Percentiles rank a stretch among this genome's conserved stretches.
phyloP scores from a whole-genome alignment of 768 basidiomycete genomes.

The Inosperma sp. region DNA sequence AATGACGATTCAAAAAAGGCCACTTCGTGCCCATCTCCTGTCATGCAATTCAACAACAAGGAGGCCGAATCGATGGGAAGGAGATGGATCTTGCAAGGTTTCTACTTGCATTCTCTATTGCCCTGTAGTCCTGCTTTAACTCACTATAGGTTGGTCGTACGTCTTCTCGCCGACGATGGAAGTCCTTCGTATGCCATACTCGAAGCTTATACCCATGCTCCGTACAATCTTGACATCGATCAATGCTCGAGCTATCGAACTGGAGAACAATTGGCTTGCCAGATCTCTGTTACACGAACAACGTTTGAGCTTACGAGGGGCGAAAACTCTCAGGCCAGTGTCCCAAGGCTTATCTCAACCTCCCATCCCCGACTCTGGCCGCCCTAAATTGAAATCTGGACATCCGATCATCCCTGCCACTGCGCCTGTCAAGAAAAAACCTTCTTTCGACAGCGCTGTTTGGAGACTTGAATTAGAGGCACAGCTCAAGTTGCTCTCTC shows the following conservation, averaged over 20 bases:
- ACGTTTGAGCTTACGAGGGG: background rate
- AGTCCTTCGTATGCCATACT: slow-evolving; percentile 43
- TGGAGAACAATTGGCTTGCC: slow-evolving; percentile 7
- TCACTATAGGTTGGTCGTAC: slow-evolving; percentile 47
- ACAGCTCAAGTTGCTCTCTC: too few relatives aligned
- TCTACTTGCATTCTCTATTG: slow-evolving; percentile 1
- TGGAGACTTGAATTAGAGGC: too few relatives aligned
- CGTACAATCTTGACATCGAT: slow-evolving; percentile 17
- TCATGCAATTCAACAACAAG: slow-evolving; percentile 16
- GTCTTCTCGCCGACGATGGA: slow-evolving; percentile 35
- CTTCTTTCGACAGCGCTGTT: too few relatives aligned
- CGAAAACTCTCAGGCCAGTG: background rate
- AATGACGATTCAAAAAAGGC: background rate
- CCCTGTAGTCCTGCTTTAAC: background rate
- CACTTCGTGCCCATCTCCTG: background rate
- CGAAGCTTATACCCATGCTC: slow-evolving; percentile 34
- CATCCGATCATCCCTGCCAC: too few relatives aligned
- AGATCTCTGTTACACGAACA: background rate
- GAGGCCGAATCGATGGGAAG: slow-evolving; percentile 21
- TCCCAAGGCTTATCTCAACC: background rate
- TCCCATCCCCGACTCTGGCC: too few relatives aligned
- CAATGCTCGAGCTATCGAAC: background rate
- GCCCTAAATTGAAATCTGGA: too few relatives aligned
- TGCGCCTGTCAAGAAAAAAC: too few relatives aligned
- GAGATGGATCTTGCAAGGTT: slow-evolving; percentile 34